phyloP scores from a whole-genome alignment of 768 basidiomycete genomes.

The Serpula lacrymans region DNA sequence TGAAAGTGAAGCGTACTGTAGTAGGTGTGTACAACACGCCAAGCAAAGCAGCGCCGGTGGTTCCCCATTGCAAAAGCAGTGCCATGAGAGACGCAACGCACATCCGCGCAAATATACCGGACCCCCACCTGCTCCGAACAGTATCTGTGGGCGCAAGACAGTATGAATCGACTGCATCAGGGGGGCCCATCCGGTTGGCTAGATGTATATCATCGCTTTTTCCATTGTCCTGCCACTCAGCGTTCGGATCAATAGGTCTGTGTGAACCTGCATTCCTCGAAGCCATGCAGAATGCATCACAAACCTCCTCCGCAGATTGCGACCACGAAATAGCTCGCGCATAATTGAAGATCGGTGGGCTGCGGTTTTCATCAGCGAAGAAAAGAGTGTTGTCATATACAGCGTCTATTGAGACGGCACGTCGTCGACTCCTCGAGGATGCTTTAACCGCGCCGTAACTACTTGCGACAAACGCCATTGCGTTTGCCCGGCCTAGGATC shows the following conservation, averaged over 20 bases:
- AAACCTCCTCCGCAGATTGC: slow-evolving; percentile 4
- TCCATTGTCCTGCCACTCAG: slow-evolving; percentile 5
- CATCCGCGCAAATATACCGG: slow-evolving; percentile 14
- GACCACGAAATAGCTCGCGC: slow-evolving; percentile 20
- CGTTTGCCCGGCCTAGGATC: slow-evolving; percentile 29
- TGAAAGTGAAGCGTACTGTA: slow-evolving; percentile 5
- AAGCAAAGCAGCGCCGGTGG: slow-evolving; percentile 20
- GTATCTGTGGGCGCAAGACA: slow-evolving; percentile 10
- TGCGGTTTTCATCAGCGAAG: slow-evolving; percentile 22
- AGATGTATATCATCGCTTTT: slow-evolving; percentile 4
- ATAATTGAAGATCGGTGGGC: slow-evolving; percentile 23
- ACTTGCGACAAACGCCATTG: slow-evolving; percentile 19
- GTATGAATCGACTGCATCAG: slow-evolving; percentile 16
- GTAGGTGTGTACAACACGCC: slow-evolving; percentile 25
- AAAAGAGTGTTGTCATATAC: neutral
- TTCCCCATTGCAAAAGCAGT: slow-evolving; percentile 23
- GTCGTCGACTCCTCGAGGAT: neutral
- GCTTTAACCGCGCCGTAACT: slow-evolving; percentile 3
- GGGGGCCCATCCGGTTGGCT: slow-evolving; percentile 15
- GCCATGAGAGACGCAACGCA: slow-evolving; percentile 18
- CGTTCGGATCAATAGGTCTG: slow-evolving; percentile 8
- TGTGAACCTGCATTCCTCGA: slow-evolving; percentile 7
- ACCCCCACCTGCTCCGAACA: slow-evolving; percentile 12
- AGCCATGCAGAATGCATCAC: slow-evolving; percentile 1
- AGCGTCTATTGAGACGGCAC: neutral